These are phyloP conservation scores for Boeremia lycopersici DNA, from an alignment of 2,329 filamentous ascomycete species.

Conservation along the genomic window DNA sequence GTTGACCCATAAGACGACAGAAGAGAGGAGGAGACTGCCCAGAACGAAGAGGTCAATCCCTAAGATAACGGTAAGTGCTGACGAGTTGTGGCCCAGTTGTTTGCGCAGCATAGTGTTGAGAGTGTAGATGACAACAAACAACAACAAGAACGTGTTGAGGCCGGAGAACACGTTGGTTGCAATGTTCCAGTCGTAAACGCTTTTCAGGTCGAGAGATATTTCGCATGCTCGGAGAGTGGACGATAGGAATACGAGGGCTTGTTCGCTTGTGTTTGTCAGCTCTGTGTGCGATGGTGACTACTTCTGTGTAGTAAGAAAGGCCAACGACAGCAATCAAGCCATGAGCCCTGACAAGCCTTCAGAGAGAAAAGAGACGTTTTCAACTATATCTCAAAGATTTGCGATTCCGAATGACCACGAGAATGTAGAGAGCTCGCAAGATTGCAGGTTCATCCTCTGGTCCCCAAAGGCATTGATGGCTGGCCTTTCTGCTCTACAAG, in stretches of 20 bases:
- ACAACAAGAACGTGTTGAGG: constrained; percentile 29
- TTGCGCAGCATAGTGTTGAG: constrained; percentile 35
- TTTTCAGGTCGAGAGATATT: accelerated
- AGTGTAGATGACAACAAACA: constrained; percentile 30
- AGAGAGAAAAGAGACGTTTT: not conserved
- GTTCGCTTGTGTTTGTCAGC: not conserved
- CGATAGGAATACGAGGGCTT: not conserved
- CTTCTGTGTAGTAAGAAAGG: not conserved
- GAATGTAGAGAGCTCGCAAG: too few species aligned
- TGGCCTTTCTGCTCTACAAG: not conserved
- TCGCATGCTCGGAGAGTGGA: constrained; percentile 7
- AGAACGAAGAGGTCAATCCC: constrained; percentile 27
- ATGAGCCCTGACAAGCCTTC: not conserved
- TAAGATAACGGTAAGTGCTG: constrained; percentile 19
- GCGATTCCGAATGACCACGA: too few species aligned
- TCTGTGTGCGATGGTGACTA: not conserved
- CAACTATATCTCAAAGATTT: not conserved
- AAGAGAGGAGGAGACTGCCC: constrained; percentile 21
- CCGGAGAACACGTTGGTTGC: constrained; percentile 25
- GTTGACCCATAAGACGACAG: constrained; percentile 23
- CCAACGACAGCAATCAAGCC: not conserved
- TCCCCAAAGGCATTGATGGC: not conserved
- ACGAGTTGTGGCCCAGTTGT: constrained; percentile 19
- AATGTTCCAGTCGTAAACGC: constrained; percentile 10
- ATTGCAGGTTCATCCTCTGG: too few species aligned